Percentiles rank a stretch among this genome's conserved stretches.
Conservation (phyloP, 495 filamentous ascomycete species). For the Apiosordaria backusii region DNA sequence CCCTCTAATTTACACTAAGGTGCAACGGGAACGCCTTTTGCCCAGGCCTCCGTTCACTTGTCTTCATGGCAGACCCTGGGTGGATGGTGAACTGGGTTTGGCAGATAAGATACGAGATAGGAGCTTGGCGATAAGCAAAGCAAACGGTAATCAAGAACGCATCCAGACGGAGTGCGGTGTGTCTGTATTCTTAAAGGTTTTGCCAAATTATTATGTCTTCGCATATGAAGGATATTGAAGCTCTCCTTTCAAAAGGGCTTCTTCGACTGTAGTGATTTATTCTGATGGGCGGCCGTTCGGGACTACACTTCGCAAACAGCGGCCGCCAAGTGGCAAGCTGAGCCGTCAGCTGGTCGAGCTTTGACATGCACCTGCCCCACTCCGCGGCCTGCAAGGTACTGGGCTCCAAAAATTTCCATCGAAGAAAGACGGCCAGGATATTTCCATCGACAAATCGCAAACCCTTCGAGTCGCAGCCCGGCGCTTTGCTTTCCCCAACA, state of each 20-base stretch:
- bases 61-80: not conserved
- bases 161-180: not conserved
- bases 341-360: conserved; percentile 5
- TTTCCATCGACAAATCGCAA: conserved; percentile 1
- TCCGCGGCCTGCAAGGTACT: conserved; percentile 15
- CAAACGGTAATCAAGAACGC: not conserved
- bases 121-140: not conserved
- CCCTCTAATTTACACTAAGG: no score
- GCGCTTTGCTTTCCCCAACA: not conserved
- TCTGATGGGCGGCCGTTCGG: no score
- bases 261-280: no score
- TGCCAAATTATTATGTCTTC: not conserved
- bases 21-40: no score
- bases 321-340: not conserved
- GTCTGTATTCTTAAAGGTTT: no score
- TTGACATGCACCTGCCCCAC: conserved; percentile 15
- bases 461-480: not conserved
- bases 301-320: no score
- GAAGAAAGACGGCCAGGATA: conserved; percentile 3
- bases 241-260: no score
- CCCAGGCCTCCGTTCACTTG: no score
- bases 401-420: conserved; percentile 21
- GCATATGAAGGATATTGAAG: not conserved
- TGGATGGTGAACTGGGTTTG: no score
- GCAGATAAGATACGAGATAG: not conserved